Evolutionary conservation across 805 yeast genomes (phyloP).

Genomic region (Ogataea polymorpha): DNA sequence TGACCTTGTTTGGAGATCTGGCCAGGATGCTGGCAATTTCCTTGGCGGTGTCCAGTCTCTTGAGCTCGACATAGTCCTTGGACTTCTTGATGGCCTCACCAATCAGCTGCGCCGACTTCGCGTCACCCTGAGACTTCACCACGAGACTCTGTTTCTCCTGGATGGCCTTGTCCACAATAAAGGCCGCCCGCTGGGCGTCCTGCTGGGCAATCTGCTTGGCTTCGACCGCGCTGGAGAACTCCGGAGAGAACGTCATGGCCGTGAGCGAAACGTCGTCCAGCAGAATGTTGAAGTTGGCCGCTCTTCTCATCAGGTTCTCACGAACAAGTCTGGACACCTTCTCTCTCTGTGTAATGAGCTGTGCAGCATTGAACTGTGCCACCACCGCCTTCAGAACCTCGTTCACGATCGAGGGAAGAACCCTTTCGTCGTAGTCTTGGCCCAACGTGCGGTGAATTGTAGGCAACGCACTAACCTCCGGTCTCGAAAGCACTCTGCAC

Average conservation of each 20-base stretch:
- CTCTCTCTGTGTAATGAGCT: conserved; percentile 98
- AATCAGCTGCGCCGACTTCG: conserved; percentile 93
- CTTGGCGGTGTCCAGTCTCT: conserved; percentile 94
- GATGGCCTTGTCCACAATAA: conserved; percentile 91
- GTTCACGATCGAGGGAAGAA: conserved; percentile 95
- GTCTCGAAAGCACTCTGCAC: conserved; percentile 94
- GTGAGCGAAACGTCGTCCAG: conserved; percentile 97
- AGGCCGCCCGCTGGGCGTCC: conserved; percentile 98
- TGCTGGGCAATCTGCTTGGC: conserved; percentile 99
- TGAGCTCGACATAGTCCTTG: conserved; percentile 92
- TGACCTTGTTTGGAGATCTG: conserved; percentile 84
- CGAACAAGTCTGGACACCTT: conserved; percentile 87
- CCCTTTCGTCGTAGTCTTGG: conserved; percentile 92
- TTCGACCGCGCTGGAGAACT: conserved; percentile 95
- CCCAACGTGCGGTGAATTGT: conserved; percentile 89
- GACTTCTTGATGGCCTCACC: conserved; percentile 99
- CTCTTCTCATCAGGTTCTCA: conserved; percentile 88
- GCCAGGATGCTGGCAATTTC: conserved; percentile 89
- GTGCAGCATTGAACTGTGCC: conserved; percentile 98
- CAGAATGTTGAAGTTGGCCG: conserved; percentile 78
- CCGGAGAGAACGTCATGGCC: conserved; percentile 96
- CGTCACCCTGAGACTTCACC: conserved; percentile 98
- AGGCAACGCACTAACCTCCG: conserved; percentile 76
- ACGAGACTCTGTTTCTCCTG: conserved; percentile 98
- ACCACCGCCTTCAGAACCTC: conserved; percentile 96